Conservation (phyloP, 495 filamentous ascomycete species). For the Penicillium diatomitis region DNA sequence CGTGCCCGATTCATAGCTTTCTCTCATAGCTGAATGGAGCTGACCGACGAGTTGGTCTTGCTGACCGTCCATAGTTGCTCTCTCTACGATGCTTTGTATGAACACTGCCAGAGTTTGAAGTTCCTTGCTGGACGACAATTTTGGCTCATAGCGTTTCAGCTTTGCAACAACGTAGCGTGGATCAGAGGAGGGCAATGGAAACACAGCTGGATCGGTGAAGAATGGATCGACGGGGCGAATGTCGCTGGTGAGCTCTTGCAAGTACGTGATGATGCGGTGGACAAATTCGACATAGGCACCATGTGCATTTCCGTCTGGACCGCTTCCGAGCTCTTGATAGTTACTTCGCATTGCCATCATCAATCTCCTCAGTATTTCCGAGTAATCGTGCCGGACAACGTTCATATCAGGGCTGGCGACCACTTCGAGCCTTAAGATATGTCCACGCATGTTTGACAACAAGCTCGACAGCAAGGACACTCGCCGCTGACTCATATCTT, state of each 20-base stretch:
- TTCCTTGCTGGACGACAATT: constrained; percentile 41
- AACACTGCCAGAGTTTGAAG: constrained; percentile 52
- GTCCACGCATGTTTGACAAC: constrained; percentile 56
- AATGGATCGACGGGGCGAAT: constrained; percentile 55
- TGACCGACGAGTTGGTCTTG: constrained; percentile 52
- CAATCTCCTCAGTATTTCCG: constrained; percentile 42
- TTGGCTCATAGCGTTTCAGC: constrained; percentile 54
- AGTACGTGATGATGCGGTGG: constrained; percentile 50
- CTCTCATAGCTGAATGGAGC: constrained; percentile 46
- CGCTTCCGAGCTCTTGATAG: constrained; percentile 49
- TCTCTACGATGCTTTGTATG: constrained; percentile 54
- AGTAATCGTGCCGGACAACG: constrained; percentile 43
- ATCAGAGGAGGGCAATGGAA: constrained; percentile 56
- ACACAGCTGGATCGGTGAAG: constrained; percentile 57
- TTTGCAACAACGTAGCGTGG: constrained; percentile 61
- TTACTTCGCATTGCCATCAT: constrained; percentile 64
- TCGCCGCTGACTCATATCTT: constrained; percentile 49
- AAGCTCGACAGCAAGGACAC: constrained; percentile 52
- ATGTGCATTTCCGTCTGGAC: constrained; percentile 21
- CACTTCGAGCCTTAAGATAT: constrained; percentile 31
- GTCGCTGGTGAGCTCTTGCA: constrained; percentile 57
- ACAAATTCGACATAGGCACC: constrained; percentile 62
- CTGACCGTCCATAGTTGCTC: constrained; percentile 52
- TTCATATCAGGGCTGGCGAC: constrained; percentile 17
- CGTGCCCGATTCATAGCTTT: constrained; percentile 38